Percentiles rank a stretch among this genome's conserved stretches.
Conservation (phyloP, 73 alveolate species). For the Tetrahymena malaccensis region DNA sequence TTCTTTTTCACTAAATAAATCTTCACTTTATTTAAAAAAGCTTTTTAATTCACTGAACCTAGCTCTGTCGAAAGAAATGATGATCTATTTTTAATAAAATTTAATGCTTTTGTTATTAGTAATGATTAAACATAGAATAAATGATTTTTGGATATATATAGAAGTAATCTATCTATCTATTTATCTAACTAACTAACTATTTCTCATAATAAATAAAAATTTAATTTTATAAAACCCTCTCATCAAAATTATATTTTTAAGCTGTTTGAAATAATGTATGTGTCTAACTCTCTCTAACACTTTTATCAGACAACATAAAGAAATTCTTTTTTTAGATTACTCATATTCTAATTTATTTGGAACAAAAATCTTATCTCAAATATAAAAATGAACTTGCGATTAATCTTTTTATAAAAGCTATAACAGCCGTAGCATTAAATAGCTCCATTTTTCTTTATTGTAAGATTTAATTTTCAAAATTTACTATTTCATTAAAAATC, state of each 20-base stretch:
- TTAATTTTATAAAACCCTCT: background rate
- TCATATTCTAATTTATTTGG: background rate
- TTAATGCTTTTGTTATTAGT: background rate
- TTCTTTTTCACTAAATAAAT: conserved; percentile 34
- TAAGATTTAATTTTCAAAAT: too few relatives aligned
- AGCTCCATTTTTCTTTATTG: background rate
- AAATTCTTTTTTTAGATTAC: background rate
- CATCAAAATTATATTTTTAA: background rate
- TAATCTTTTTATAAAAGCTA: background rate
- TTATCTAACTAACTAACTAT: too few relatives aligned
- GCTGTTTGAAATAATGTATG: background rate
- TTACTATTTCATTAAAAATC: background rate
- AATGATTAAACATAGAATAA: background rate
- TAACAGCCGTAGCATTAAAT: background rate
- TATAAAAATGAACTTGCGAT: background rate
- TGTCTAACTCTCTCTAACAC: background rate
- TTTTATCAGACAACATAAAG: background rate
- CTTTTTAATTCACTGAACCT: conserved; percentile 15
- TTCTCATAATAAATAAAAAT: too few relatives aligned
- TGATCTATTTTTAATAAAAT: background rate
- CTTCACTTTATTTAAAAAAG: conserved; percentile 15
- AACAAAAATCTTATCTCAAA: too few relatives aligned
- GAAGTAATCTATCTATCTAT: background rate
- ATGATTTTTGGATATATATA: background rate
- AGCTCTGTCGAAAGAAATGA: conserved; percentile 32